These are phyloP conservation scores for Austroboletus festivus DNA, from an alignment of 768 basidiomycete species.

Conservation along the genomic window DNA sequence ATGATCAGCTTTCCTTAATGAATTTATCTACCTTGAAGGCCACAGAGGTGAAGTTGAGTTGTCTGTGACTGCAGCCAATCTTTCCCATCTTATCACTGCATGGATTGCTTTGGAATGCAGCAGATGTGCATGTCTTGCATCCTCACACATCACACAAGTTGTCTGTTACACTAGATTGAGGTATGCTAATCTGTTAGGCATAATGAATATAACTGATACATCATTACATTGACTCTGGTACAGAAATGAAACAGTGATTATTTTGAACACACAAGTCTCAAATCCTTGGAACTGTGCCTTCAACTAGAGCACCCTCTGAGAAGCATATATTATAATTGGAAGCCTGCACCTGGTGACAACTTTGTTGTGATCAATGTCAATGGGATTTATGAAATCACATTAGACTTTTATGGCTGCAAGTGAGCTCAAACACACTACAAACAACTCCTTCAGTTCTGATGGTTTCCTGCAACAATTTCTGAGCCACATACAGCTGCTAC, in stretches of 20 bases:
- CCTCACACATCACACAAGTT: background rate
- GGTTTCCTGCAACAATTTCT: background rate
- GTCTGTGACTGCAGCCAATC: background rate
- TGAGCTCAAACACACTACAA: background rate
- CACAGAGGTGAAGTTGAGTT: background rate
- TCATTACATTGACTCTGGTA: too few species aligned
- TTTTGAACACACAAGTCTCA: background rate
- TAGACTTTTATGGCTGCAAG: conserved; percentile 4
- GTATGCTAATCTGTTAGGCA: too few species aligned
- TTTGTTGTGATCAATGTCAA: background rate
- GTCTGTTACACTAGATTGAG: background rate
- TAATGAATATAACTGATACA: too few species aligned
- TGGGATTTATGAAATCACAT: background rate
- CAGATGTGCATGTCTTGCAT: background rate
- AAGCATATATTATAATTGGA: background rate
- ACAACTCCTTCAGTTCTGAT: background rate
- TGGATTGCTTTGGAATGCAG: background rate
- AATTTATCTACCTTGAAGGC: background rate
- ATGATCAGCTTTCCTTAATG: background rate
- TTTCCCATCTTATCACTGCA: background rate
- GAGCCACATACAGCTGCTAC: background rate
- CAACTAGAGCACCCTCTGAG: conserved; percentile 4
- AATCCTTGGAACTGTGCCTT: background rate
- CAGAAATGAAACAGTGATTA: too few species aligned
- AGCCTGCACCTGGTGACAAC: background rate